These are phyloP conservation scores for Sutorius australiensis DNA, from an alignment of 768 basidiomycete genomes.

Conservation along the genomic window DNA sequence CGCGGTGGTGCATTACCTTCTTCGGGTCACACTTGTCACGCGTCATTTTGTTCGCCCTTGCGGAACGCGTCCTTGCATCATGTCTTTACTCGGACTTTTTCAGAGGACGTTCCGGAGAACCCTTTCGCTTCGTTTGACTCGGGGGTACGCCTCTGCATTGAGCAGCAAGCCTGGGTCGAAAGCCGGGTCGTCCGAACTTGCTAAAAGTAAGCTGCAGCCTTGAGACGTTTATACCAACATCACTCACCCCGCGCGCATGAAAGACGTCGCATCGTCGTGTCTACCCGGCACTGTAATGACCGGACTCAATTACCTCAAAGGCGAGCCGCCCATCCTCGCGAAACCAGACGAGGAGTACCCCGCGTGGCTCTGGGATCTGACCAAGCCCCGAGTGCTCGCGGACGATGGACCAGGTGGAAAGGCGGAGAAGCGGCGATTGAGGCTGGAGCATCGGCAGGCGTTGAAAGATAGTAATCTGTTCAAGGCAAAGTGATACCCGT, in stretches of 20 bases:
- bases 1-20: background rate
- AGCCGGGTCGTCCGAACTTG: constrained; percentile 7
- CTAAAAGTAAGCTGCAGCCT: constrained; percentile 14
- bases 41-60: background rate
- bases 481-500: constrained; percentile 58
- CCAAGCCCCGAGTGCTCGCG: constrained; percentile 54
- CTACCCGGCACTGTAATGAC: constrained; percentile 66
- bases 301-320: constrained; percentile 83
- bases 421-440: constrained; percentile 51
- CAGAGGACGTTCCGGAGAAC: constrained; percentile 13
- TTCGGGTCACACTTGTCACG: background rate
- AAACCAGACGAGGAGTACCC: constrained; percentile 83
- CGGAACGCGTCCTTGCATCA: constrained; percentile 2
- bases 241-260: background rate
- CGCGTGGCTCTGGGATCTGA: constrained; percentile 80
- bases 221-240: background rate
- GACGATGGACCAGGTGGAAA: constrained; percentile 76
- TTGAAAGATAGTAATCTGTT: constrained; percentile 86
- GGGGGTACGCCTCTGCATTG: constrained; percentile 15
- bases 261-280: constrained; percentile 56
- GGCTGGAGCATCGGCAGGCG: constrained; percentile 58
- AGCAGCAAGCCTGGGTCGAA: background rate
- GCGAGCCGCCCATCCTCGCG: constrained; percentile 72
- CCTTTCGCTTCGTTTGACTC: constrained; percentile 4
- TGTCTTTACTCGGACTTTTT: constrained; percentile 18